These are phyloP conservation scores for Skeletonema costatum DNA, from an alignment of 108 stramenopile species.

Conservation along the genomic window DNA sequence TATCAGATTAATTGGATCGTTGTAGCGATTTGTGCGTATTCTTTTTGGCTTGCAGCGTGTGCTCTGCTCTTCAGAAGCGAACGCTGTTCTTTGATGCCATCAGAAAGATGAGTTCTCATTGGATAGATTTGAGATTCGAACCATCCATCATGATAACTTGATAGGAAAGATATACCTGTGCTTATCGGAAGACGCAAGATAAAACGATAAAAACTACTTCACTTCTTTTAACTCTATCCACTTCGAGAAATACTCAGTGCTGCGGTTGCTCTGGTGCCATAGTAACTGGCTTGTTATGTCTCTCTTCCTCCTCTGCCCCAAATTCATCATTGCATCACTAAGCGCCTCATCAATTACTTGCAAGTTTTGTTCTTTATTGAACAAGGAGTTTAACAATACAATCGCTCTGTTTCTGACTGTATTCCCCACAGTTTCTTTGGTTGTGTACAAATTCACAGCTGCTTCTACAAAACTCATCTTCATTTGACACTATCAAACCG, in stretches of 20 bases:
- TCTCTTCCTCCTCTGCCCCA: constrained; percentile 29
- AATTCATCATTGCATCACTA: constrained; percentile 11
- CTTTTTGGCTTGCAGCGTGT: no score
- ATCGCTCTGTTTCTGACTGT: constrained; percentile 21
- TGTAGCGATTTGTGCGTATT: no score
- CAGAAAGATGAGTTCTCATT: background rate
- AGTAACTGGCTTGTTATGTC: constrained; percentile 55
- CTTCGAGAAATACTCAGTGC: constrained; percentile 77
- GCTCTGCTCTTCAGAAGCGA: background rate
- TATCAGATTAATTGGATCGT: background rate
- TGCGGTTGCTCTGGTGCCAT: constrained; percentile 62
- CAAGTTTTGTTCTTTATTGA: constrained; percentile 37
- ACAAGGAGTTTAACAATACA: constrained; percentile 33
- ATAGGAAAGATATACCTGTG: background rate
- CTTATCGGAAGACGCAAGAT: no score
- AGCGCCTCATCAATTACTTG: constrained; percentile 22
- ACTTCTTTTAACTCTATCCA: constrained; percentile 80
- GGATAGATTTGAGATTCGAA: background rate
- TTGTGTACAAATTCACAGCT: constrained; percentile 51
- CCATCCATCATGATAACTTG: background rate
- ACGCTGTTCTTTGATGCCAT: background rate
- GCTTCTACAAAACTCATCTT: constrained; percentile 51
- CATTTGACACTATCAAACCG: constrained; percentile 43
- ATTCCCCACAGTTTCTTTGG: constrained; percentile 22
- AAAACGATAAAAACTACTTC: no score